phyloP scores from a whole-genome alignment of 805 yeast genomes.

The Henningerozyma blattae region DNA sequence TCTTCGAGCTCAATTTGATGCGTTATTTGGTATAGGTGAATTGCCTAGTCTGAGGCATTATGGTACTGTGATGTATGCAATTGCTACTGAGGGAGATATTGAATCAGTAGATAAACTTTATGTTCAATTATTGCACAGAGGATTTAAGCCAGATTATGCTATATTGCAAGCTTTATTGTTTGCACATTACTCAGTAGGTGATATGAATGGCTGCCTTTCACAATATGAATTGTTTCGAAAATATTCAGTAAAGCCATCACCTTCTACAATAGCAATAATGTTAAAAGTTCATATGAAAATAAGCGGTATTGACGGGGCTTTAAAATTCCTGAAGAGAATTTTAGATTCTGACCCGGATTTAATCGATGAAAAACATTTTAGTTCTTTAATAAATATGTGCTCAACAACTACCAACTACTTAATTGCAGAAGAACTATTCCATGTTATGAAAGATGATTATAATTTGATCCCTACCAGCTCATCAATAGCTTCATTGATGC shows the following conservation, averaged over 20 bases:
- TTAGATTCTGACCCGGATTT: slow-evolving; percentile 9
- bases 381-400: slow-evolving; percentile 17
- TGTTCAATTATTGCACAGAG: slow-evolving; percentile 33
- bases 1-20: slow-evolving; percentile 45
- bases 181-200: slow-evolving; percentile 15
- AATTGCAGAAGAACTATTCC: slow-evolving; percentile 21
- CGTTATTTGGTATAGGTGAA: slow-evolving; percentile 39
- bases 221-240: slow-evolving; percentile 21
- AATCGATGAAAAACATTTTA: slow-evolving; percentile 18
- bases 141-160: slow-evolving; percentile 32
- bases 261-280: slow-evolving; percentile 18
- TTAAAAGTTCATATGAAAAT: slow-evolving; percentile 16
- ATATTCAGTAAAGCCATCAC: slow-evolving; percentile 17
- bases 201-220: slow-evolving; percentile 15
- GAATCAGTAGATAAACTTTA: slow-evolving; percentile 39
- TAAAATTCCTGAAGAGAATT: slow-evolving; percentile 20
- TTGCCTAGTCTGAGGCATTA: slow-evolving; percentile 46
- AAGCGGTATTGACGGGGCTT: slow-evolving; percentile 20
- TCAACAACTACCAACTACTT: slow-evolving; percentile 14
- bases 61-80: slow-evolving; percentile 45
- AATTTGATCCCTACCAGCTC: slow-evolving; percentile 17
- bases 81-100: slow-evolving; percentile 39
- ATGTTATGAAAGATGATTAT: slow-evolving; percentile 19
- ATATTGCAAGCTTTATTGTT: slow-evolving; percentile 19
- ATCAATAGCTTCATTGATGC: slow-evolving; percentile 17